Evolutionary conservation across 495 filamentous ascomycete genomes (phyloP).

Genomic region (Xylaria intraflava): DNA sequence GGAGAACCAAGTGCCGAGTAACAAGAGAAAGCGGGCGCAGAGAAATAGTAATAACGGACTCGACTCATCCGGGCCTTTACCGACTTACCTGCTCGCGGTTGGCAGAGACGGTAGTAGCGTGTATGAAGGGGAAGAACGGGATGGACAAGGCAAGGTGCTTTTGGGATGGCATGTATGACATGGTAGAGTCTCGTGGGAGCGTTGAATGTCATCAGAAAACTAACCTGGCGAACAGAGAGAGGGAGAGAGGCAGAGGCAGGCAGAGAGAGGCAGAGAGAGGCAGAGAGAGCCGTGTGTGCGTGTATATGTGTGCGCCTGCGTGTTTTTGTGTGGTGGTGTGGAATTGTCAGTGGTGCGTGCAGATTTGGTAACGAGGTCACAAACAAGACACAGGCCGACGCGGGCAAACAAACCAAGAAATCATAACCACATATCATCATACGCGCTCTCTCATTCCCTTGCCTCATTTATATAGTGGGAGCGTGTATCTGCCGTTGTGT

Average conservation of each 20-base stretch:
- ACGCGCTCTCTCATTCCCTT: not conserved
- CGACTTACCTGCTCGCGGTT: slow-evolving; percentile 1
- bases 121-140: not conserved
- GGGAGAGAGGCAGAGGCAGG: not conserved
- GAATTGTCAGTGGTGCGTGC: slow-evolving; percentile 1
- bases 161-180: slow-evolving; percentile 5
- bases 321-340: slow-evolving; percentile 3
- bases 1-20: not conserved
- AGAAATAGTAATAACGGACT: slow-evolving; percentile 11
- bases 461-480: not conserved
- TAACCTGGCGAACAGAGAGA: not conserved
- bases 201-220: slow-evolving; percentile 4
- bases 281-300: not conserved
- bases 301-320: not conserved
- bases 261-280: not conserved
- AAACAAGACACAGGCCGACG: slow-evolving; percentile 1
- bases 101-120: slow-evolving; percentile 3
- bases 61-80: slow-evolving; percentile 4
- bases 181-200: slow-evolving; percentile 4
- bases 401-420: not conserved
- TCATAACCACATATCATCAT: not conserved
- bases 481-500: not conserved
- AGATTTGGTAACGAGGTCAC: slow-evolving; percentile 14
- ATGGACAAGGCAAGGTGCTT: slow-evolving; percentile 1
- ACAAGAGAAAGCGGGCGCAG: slow-evolving; percentile 9